A percentile compares a stretch with the other conserved stretches of the same genome.
Evolutionary conservation across 1,284 basidiomycete species (phyloP).

Genomic region (Sparassis latifolia): DNA sequence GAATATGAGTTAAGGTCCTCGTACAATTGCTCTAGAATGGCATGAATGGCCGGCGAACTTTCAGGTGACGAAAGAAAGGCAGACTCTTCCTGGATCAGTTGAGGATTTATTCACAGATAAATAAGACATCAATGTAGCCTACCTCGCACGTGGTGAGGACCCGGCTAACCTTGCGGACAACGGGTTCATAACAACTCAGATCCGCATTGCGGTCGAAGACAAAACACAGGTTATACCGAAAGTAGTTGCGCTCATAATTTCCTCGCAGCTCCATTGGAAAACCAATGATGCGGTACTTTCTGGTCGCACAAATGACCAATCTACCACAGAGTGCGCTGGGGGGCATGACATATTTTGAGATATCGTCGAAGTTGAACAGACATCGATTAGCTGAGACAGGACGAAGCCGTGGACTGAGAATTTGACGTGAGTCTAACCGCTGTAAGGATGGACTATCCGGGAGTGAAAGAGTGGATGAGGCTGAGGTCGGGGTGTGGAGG

Average conservation of each 20-base stretch:
- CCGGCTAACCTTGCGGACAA: slow-evolving; percentile 91
- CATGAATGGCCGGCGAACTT: slow-evolving; percentile 69
- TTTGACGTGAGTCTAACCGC: slow-evolving; percentile 35
- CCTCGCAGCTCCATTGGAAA: slow-evolving; percentile 77
- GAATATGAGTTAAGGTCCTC: slow-evolving; percentile 97
- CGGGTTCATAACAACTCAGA: slow-evolving; percentile 90
- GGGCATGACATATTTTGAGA: slow-evolving; percentile 94
- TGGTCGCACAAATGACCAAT: slow-evolving; percentile 75
- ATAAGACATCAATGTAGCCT: slow-evolving; percentile 18
- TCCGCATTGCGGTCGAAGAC: slow-evolving; percentile 91
- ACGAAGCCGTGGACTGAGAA: slow-evolving; percentile 41
- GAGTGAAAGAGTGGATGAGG: slow-evolving; percentile 37
- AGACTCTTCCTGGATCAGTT: slow-evolving; percentile 71
- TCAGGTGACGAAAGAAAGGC: slow-evolving; percentile 76
- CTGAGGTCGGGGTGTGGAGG: slow-evolving; percentile 33
- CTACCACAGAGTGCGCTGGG: slow-evolving; percentile 82
- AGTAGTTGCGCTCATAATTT: slow-evolving; percentile 79
- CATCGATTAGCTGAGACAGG: slow-evolving; percentile 36
- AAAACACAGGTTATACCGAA: slow-evolving; percentile 94
- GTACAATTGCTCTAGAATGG: slow-evolving; percentile 93
- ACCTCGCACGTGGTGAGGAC: slow-evolving; percentile 88
- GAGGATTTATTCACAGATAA: neutral
- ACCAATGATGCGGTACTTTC: slow-evolving; percentile 77
- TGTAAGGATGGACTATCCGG: slow-evolving; percentile 26
- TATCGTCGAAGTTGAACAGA: slow-evolving; percentile 87